Evolutionary conservation across 1,139 yeast genomes (phyloP).

Genomic region (Taphrina confusa): DNA sequence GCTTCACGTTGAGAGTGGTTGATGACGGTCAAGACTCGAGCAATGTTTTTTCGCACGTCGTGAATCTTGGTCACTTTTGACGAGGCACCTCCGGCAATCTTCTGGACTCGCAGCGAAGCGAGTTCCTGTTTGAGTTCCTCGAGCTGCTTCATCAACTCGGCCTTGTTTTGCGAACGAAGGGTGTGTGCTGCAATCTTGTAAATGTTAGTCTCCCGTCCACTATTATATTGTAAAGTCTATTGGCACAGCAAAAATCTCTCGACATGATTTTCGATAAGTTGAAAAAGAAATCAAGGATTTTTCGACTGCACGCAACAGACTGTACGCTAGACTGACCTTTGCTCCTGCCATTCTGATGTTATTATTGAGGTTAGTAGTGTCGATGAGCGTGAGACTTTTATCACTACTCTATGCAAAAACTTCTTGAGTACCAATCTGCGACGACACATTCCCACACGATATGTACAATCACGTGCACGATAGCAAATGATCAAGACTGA

Average conservation of each 20-base stretch:
- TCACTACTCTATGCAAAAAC: constrained; percentile 1
- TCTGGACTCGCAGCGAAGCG: constrained; percentile 94
- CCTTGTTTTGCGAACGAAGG: constrained; percentile 97
- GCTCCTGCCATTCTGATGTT: constrained; percentile 25
- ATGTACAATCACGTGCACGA: background rate
- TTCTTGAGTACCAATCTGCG: constrained; percentile 1
- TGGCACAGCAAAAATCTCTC: no score
- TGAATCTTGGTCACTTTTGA: constrained; percentile 73
- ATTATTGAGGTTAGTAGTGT: background rate
- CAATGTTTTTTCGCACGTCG: constrained; percentile 91
- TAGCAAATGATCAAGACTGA: no score
- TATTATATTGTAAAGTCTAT: no score
- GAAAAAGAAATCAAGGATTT: no score
- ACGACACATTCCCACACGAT: background rate
- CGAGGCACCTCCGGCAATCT: constrained; percentile 78
- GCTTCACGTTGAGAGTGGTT: constrained; percentile 95
- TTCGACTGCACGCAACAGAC: constrained; percentile 1
- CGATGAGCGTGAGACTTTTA: constrained; percentile 1
- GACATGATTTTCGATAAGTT: no score
- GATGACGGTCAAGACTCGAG: constrained; percentile 95
- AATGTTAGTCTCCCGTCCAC: background rate
- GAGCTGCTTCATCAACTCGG: constrained; percentile 90
- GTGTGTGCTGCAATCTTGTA: constrained; percentile 54
- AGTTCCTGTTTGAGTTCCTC: constrained; percentile 96
- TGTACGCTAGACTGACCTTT: constrained; percentile 2